phyloP scores from a whole-genome alignment of 2,329 filamentous ascomycete species.

The Fusarium sp. region DNA sequence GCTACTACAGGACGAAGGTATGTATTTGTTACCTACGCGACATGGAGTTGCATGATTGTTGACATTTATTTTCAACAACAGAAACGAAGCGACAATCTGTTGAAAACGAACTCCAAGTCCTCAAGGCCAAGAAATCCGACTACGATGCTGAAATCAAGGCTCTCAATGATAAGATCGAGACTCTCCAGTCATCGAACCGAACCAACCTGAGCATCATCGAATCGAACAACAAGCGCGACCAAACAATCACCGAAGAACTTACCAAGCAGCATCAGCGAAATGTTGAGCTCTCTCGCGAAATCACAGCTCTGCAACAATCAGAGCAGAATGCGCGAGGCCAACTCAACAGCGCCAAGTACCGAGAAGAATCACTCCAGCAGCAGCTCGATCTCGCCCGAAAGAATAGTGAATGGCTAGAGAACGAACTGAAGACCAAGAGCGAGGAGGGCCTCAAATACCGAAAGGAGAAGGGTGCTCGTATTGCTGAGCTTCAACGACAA shows the following conservation, averaged over 20 bases:
- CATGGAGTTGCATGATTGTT: conserved; percentile 19
- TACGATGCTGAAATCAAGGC: conserved; percentile 81
- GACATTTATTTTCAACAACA: conserved; percentile 53
- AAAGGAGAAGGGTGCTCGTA: conserved; percentile 92
- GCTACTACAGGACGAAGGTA: conserved; percentile 87
- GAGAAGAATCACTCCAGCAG: conserved; percentile 89
- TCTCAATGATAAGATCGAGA: conserved; percentile 84
- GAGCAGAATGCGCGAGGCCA: conserved; percentile 85
- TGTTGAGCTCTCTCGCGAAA: conserved; percentile 83
- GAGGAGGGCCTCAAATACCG: conserved; percentile 89
- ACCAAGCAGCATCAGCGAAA: conserved; percentile 90
- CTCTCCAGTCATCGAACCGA: conserved; percentile 91
- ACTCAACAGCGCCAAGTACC: conserved; percentile 85
- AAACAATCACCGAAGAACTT: conserved; percentile 86
- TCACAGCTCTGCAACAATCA: conserved; percentile 84
- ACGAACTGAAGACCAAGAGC: conserved; percentile 89
- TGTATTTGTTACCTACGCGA: conserved; percentile 39
- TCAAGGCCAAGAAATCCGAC: conserved; percentile 80
- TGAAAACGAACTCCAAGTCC: conserved; percentile 82
- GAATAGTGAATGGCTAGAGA: conserved; percentile 94
- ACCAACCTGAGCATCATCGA: conserved; percentile 91
- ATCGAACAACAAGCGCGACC: conserved; percentile 87
- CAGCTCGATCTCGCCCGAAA: conserved; percentile 89
- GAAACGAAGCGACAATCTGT: conserved; percentile 81
- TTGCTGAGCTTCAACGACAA: conserved; percentile 87